phyloP scores from a whole-genome alignment of 192 early-diverging fungal genomes.

The Geranomyces michiganensis region DNA sequence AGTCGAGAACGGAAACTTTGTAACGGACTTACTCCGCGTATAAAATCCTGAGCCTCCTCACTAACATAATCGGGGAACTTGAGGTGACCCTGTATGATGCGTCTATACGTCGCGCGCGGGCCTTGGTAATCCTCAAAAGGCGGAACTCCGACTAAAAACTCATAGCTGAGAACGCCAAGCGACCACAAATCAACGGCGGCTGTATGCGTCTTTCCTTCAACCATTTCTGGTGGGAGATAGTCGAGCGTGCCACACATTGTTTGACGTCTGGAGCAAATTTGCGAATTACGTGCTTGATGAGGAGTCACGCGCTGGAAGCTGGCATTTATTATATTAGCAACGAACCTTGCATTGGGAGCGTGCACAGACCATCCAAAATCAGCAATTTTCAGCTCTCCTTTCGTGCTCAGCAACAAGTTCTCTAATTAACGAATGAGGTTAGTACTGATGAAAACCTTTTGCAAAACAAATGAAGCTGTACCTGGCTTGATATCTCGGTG shows the following conservation, averaged over 20 bases:
- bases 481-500: constrained; percentile 95
- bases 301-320: neutral
- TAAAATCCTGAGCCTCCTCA: constrained; percentile 81
- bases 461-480: neutral
- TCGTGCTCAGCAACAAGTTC: constrained; percentile 82
- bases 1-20: neutral
- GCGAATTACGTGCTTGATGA: neutral
- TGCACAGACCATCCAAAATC: constrained; percentile 99
- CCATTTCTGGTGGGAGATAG: constrained; percentile 96
- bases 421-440: too few species aligned
- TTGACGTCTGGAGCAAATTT: constrained; percentile 59
- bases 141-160: constrained; percentile 89
- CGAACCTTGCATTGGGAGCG: constrained; percentile 64
- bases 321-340: neutral
- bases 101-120: constrained; percentile 73
- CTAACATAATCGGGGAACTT: constrained; percentile 79
- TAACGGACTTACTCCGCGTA: constrained; percentile 63
- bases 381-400: constrained; percentile 91
- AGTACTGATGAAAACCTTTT: neutral
- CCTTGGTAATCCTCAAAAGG: constrained; percentile 81
- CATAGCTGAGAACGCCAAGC: constrained; percentile 89
- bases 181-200: constrained; percentile 90
- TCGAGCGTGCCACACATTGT: constrained; percentile 96
- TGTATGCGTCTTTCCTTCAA: constrained; percentile 80
- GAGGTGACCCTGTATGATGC: constrained; percentile 84